Evolutionary conservation across 768 basidiomycete species (phyloP), one percentile per base, ranked within the genome.

Genomic region (Phaffia tasmanica): DNA sequence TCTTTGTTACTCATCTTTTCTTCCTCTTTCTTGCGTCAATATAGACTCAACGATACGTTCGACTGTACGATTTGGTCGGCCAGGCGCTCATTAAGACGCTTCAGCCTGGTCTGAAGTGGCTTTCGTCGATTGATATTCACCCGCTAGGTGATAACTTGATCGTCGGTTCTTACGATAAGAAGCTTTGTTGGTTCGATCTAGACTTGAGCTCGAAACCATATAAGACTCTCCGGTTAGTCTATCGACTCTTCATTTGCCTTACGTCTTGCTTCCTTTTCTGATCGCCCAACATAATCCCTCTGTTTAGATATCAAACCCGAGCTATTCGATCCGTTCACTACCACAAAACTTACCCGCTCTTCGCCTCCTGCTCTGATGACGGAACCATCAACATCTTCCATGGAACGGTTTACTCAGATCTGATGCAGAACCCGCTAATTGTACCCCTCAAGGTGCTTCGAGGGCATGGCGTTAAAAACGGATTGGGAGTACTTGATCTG

Each of bases 361-460:
- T 99, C 76, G 91, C 91, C 15, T 93, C 90, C 7, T 88, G 90
- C 53, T 93, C 92, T 27, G 95, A 99, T 76, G 95, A 97, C 76
- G 95, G 95, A 32, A 86, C 89, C 51, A 89, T 98, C 72, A 94
- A 98, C 76, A 80, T 99, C 71, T 98, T 99, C 84, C 95, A 99
- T 77, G 83, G 87, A 42, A 84, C 93, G 69, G 88, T 98, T 55
- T 98, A 88, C 79, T 87, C 84, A 73, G 95, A 99, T 76, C 81
- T 97, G 56, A 87, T 95, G 84, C 93, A 89, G 55, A 94, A 99
- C 77, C 94, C 95, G 42, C 80, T 98, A 67, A 97, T 99, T 72
- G 94, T 99, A 1, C 95, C 95, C 23, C 79, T 99, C 73, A 98
- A 98, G 78, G 94, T 98, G 62, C 81, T 99, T 56, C 81, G 88